Base-by-base conservation (phyloP, 2,329 filamentous ascomycete genomes). In the Teratosphaeria nubilosa region DNA sequence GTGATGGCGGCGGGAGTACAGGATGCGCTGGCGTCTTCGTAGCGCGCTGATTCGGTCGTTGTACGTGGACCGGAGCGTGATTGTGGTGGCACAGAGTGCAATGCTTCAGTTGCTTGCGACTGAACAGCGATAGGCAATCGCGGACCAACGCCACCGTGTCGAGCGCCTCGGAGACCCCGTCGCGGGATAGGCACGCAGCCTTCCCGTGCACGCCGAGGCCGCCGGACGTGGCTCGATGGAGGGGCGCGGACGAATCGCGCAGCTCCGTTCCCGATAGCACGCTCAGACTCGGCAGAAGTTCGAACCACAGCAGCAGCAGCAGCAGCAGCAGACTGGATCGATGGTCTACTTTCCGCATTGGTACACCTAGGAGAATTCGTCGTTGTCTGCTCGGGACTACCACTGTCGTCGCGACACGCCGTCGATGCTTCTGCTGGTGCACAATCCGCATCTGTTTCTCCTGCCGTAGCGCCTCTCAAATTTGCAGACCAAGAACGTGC, bases 261-360 rank as follows among this genome's bases (percentile, higher is more conserved):
- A 2, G 61, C 61, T 10, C 61, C 59, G 51, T 63, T 59, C 24
- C 57, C 57, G 7, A 63, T 27, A 11, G 61, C 61, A n/a, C 57
- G 50, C n/a, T 56, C 53, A 6, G 34, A 45, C 30, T 63, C 25
- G 9, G 41, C 41, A 10, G 41, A 48, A 11, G 20, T 16, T 9
- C 41, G 41, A 22, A n/a, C 41, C 16, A 48, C 41, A 48, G 41
- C n/a, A 22, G 41, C 41, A 22, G 41, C 16, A 48, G 41, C 41
- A 48, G 41, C n/a, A 22, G 41, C 41, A 22, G 41, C 16, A 48
- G 41, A 48, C n/a, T 20, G 16, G 3, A 6, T 48, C 5, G 41
- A 6, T 3, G n/a, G 41, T 1, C 16, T 22, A 2, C 5, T 22
- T 2, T 22, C n/a, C 9, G 41, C 20, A 48, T 9, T 1, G n/a